A percentile compares a stretch with the other conserved stretches of the same genome.
Conservation (phyloP, 2,329 filamentous ascomycete genomes). For the Fusarium goolgardi region DNA sequence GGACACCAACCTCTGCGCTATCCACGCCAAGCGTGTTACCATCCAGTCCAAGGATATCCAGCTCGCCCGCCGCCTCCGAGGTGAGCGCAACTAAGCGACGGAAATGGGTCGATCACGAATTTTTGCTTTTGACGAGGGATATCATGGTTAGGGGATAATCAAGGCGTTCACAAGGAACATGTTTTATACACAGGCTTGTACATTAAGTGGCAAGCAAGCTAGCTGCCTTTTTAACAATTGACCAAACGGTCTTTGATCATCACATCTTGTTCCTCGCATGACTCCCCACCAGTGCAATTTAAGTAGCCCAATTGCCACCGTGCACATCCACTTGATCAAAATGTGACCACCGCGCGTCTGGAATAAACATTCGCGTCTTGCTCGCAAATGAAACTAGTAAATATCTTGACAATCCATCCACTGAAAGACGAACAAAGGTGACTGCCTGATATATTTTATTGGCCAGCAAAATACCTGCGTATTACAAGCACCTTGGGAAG, state of each 20-base stretch:
- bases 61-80: conserved; percentile 92
- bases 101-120: conserved; percentile 53
- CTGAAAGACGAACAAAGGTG: neutral
- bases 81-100: conserved; percentile 84
- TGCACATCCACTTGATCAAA: fast-evolving
- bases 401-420: neutral
- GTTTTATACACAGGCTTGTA: conserved; percentile 57
- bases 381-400: neutral
- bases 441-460: neutral
- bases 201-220: conserved; percentile 52
- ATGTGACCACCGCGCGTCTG: neutral
- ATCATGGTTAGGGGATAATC: conserved; percentile 57
- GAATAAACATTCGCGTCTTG: neutral
- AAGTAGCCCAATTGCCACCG: neutral
- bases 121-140: conserved; percentile 55
- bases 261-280: conserved; percentile 12
- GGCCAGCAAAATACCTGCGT: neutral
- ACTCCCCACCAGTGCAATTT: neutral
- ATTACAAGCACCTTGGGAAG: neutral
- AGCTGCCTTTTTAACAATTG: conserved; percentile 45
- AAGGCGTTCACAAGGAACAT: conserved; percentile 60
- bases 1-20: conserved; percentile 98
- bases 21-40: conserved; percentile 99
- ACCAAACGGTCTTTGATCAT: conserved; percentile 39
- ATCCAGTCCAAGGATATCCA: conserved; percentile 99